These are phyloP conservation scores for Talaromyces nanjingensis DNA, from an alignment of 495 filamentous ascomycete genomes.

Conservation along the genomic window DNA sequence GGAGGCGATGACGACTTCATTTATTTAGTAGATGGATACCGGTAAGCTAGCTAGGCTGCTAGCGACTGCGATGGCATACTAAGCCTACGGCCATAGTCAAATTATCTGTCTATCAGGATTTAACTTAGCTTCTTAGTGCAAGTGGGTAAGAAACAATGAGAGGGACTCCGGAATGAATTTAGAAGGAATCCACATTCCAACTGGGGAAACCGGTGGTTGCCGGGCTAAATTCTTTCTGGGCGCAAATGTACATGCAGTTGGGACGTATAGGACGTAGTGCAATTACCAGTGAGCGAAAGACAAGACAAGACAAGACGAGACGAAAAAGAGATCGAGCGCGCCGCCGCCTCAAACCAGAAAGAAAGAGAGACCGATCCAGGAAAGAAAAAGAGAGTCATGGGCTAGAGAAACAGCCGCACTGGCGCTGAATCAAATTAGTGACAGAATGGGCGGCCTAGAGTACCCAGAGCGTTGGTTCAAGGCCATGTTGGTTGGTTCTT, in stretches of 20 bases:
- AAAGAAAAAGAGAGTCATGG: not conserved
- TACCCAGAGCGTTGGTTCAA: constrained; percentile 4
- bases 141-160: constrained; percentile 3
- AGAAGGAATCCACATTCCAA: not conserved
- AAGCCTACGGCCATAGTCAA: not conserved
- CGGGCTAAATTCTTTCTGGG: constrained; percentile 2
- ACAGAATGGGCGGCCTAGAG: not conserved
- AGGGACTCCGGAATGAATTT: not conserved
- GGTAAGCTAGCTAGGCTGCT: not conserved
- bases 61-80: not conserved
- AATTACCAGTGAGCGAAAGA: not conserved
- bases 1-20: constrained; percentile 7
- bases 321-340: not conserved
- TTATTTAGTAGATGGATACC: not conserved
- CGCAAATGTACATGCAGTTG: constrained; percentile 1
- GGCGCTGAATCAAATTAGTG: constrained; percentile 2
- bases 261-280: not conserved
- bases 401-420: not conserved
- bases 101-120: constrained; percentile 1
- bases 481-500: not conserved
- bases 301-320: not conserved
- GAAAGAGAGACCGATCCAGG: not conserved
- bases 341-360: not conserved
- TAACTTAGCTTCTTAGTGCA: not conserved
- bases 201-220: not conserved